phyloP scores from a whole-genome alignment of 2,329 filamentous ascomycete species.

The Trichophyton verrucosum region DNA sequence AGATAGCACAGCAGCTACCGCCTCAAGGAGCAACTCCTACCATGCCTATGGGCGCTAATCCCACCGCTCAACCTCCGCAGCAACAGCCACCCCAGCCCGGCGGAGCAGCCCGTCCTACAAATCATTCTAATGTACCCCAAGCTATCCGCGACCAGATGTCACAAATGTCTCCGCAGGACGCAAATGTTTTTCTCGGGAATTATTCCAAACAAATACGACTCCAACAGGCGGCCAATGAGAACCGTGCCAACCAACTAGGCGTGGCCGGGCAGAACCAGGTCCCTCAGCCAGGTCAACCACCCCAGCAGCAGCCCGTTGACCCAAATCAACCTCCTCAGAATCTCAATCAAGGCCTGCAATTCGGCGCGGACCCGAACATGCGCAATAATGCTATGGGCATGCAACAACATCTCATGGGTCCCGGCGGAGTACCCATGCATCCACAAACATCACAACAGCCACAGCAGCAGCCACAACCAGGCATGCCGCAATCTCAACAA shows the following conservation, averaged over 20 bases:
- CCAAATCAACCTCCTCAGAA: constrained; percentile 22
- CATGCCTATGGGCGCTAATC: constrained; percentile 34
- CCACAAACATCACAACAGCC: constrained; percentile 2
- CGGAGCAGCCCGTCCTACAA: constrained; percentile 18
- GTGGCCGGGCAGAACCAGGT: background rate
- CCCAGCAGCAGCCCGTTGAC: constrained; percentile 19
- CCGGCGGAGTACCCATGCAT: constrained; percentile 16
- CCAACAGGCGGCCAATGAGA: background rate
- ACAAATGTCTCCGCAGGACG: constrained; percentile 26
- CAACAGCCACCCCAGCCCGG: constrained; percentile 21
- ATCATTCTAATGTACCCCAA: constrained; percentile 26
- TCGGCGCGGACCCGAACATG: constrained; percentile 24
- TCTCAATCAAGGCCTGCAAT: constrained; percentile 21
- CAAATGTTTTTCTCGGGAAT: constrained; percentile 22
- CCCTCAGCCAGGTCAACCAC: background rate
- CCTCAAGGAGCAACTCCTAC: constrained; percentile 32
- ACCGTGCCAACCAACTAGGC: background rate
- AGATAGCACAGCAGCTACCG: constrained; percentile 27
- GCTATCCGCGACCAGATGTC: constrained; percentile 25
- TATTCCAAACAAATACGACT: constrained; percentile 23
- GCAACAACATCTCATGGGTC: constrained; percentile 23
- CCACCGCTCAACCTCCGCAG: constrained; percentile 29
- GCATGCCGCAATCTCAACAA: constrained; percentile 11
- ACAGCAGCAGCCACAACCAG: constrained; percentile 3
- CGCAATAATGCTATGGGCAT: constrained; percentile 23